Percentiles rank a stretch among this genome's conserved stretches.
Conservation (phyloP, 2,329 filamentous ascomycete species). For the Aspergillus pseudonomiae region DNA sequence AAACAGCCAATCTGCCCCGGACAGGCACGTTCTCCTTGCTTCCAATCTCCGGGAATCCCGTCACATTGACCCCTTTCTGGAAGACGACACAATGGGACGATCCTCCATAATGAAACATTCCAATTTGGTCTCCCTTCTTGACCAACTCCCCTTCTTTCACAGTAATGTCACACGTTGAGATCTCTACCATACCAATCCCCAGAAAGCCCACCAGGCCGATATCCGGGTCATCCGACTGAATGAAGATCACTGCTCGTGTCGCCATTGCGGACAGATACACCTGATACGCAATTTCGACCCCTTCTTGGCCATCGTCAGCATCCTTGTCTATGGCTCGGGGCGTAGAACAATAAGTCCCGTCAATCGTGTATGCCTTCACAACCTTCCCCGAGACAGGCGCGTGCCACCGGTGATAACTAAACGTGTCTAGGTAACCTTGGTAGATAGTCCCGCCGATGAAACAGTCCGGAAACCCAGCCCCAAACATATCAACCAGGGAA, state of each 20-base stretch:
- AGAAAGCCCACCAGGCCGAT: slow-evolving; percentile 67
- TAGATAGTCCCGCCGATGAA: slow-evolving; percentile 67
- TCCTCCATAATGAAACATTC: slow-evolving; percentile 78
- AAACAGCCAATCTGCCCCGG: neutral
- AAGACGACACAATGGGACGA: slow-evolving; percentile 34
- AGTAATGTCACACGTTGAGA: slow-evolving; percentile 69
- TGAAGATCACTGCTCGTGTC: slow-evolving; percentile 66
- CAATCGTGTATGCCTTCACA: slow-evolving; percentile 55
- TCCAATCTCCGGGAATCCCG: neutral
- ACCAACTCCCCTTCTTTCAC: slow-evolving; percentile 65
- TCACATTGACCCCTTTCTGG: neutral
- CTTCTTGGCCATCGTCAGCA: neutral
- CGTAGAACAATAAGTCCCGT: slow-evolving; percentile 65
- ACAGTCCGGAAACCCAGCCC: slow-evolving; percentile 47
- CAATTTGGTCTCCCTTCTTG: slow-evolving; percentile 68
- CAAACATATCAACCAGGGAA: slow-evolving; percentile 63
- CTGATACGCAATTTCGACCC: slow-evolving; percentile 21
- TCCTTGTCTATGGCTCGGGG: neutral
- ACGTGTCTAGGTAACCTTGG: slow-evolving; percentile 66
- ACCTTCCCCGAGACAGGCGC: slow-evolving; percentile 64
- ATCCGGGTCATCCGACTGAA: slow-evolving; percentile 64
- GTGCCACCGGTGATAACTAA: slow-evolving; percentile 71
- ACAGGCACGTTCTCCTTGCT: neutral
- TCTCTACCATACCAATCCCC: slow-evolving; percentile 72
- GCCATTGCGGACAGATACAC: slow-evolving; percentile 67